These are phyloP conservation scores for Wickerhamomyces ciferrii DNA, from an alignment of 805 yeast genomes.

Conservation along the genomic window DNA sequence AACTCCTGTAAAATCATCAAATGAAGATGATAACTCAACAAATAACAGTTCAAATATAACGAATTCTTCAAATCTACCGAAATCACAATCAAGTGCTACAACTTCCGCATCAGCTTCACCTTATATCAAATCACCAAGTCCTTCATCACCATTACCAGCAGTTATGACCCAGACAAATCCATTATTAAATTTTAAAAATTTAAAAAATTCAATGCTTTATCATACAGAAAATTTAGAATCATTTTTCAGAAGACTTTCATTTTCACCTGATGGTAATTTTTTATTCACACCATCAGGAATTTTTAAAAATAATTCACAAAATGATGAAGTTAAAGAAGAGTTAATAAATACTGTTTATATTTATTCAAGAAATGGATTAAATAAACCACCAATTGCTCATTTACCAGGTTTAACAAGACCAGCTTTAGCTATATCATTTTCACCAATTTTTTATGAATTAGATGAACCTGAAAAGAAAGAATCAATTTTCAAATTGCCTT, in stretches of 20 bases:
- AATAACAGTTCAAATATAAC: slow-evolving; percentile 1
- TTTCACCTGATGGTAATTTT: slow-evolving; percentile 87
- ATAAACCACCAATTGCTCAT: slow-evolving; percentile 68
- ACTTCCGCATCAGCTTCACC: slow-evolving; percentile 29
- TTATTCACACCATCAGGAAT: slow-evolving; percentile 77
- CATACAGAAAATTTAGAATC: slow-evolving; percentile 88
- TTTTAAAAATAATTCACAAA: slow-evolving; percentile 28
- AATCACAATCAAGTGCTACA: not conserved
- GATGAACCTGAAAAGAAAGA: slow-evolving; percentile 4
- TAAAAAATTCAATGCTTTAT: slow-evolving; percentile 45
- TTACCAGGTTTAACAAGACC: slow-evolving; percentile 80
- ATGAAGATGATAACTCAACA: not conserved
- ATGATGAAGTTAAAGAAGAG: slow-evolving; percentile 30
- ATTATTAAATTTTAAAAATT: slow-evolving; percentile 19
- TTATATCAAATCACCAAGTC: slow-evolving; percentile 19
- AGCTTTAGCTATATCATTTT: slow-evolving; percentile 76
- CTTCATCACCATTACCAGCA: slow-evolving; percentile 38
- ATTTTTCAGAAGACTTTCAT: slow-evolving; percentile 79
- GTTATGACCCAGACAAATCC: slow-evolving; percentile 24
- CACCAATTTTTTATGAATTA: slow-evolving; percentile 55
- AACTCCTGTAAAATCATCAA: not conserved
- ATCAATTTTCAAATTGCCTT: slow-evolving; percentile 53
- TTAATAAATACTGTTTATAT: slow-evolving; percentile 70
- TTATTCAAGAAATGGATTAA: slow-evolving; percentile 66
- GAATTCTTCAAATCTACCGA: not conserved